Evolutionary conservation across 371 early-diverging fungal genomes (phyloP), one percentile per base, ranked within the genome.

Genomic region (Gilbertella persicaria): DNA sequence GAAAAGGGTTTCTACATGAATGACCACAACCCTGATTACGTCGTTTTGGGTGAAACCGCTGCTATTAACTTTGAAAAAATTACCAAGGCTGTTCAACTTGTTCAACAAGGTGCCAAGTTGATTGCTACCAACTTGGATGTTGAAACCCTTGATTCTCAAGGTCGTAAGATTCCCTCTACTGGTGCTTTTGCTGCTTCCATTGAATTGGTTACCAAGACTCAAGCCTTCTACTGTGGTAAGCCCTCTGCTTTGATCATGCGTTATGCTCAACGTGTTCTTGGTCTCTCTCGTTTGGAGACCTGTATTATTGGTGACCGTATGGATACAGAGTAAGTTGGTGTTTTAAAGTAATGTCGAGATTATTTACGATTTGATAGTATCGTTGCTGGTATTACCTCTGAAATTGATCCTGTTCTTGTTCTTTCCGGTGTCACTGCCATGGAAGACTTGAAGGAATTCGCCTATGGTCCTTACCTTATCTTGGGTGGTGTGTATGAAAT

Each of bases 231-330:
- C 59, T 83, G 83, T 57, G 87, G 87, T 44, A 86, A 86, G 60
- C 87, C 87, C 17, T 74, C 71, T 28, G 71, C 75, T 30, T 66
- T 86, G 65, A 84, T 86, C 67, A 82, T 84, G 83, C 70, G 82
- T 50, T 84, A 78, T 60, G 86, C 84, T 19, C 78, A 78, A 54
- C 66, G 71, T 48, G 79, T 74, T 2, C 68, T 86, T 26, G 83
- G 82, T 14, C 58, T 77, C 33, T 58, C 53, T 50, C 78, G 82
- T 56, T 57, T 72, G 26, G 82, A 84, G 23, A 84, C 83, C 2
- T 84, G 84, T 64, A 83, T 87, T 37, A 78, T 87, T 57, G 87
- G 87, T 59, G 84, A 86, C 49, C 78, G 87, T 42, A 83, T 86
- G 83, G 83, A 86, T 58, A 84, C 84, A 23, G 87, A 86, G 58